phyloP scores from a whole-genome alignment of 1,284 basidiomycete species.

The Fomitopsis betulina region DNA sequence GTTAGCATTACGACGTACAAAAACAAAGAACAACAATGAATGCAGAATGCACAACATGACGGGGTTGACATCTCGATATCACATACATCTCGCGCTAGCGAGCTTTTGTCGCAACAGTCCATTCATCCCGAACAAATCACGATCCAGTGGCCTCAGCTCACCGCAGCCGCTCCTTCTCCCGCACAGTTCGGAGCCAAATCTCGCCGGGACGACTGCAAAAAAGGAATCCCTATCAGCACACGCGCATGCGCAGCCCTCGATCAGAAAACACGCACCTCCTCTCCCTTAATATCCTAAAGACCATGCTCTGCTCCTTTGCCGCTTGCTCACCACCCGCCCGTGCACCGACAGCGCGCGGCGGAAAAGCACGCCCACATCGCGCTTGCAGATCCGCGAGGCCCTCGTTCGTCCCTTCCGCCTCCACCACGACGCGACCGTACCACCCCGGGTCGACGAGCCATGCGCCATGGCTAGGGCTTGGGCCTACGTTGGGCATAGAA shows the following conservation, averaged over 20 bases:
- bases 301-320: slow-evolving; percentile 47
- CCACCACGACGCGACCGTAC: slow-evolving; percentile 75
- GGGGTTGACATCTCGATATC: background rate
- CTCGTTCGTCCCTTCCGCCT: slow-evolving; percentile 81
- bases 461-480: slow-evolving; percentile 28
- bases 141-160: background rate
- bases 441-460: slow-evolving; percentile 69
- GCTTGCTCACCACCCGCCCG: slow-evolving; percentile 27
- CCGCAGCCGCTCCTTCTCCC: slow-evolving; percentile 49
- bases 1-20: background rate
- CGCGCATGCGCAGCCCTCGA: background rate
- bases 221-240: slow-evolving; percentile 7
- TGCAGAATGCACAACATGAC: background rate
- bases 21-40: background rate
- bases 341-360: slow-evolving; percentile 40
- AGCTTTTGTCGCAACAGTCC: background rate
- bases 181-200: slow-evolving; percentile 70
- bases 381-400: slow-evolving; percentile 72
- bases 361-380: slow-evolving; percentile 65
- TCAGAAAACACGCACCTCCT: slow-evolving; percentile 48
- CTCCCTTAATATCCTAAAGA: slow-evolving; percentile 70
- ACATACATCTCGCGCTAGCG: background rate
- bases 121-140: too few species aligned
- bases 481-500: slow-evolving; percentile 23
- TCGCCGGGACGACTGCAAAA: slow-evolving; percentile 66